These are phyloP conservation scores for Pulveroboletus frians DNA, from an alignment of 768 basidiomycete species.

Conservation along the genomic window DNA sequence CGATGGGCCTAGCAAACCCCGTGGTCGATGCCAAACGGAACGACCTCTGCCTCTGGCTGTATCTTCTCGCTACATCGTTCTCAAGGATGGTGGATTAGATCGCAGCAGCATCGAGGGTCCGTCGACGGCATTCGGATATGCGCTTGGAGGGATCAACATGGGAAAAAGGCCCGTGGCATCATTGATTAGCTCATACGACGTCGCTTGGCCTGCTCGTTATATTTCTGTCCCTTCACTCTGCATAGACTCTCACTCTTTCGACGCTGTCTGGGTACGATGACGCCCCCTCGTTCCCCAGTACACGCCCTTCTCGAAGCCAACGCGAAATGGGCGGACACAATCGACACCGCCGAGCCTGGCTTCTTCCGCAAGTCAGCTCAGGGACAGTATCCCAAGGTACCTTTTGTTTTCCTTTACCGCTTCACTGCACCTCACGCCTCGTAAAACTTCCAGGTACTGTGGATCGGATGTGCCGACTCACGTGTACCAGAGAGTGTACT, in stretches of 20 bases:
- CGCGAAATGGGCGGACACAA: constrained; percentile 62
- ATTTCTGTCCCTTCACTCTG: not conserved
- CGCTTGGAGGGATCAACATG: too few species aligned
- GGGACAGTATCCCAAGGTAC: constrained; percentile 64
- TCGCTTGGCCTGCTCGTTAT: too few species aligned
- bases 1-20: not conserved
- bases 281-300: not conserved
- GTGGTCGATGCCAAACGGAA: too few species aligned
- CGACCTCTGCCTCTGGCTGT: constrained; percentile 24
- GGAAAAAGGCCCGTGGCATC: not conserved
- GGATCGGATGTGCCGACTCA: constrained; percentile 85
- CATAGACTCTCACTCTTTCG: too few species aligned
- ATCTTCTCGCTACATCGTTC: constrained; percentile 35
- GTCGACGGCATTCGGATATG: too few species aligned
- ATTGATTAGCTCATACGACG: constrained; percentile 6
- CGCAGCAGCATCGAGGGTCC: too few species aligned
- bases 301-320: constrained; percentile 46
- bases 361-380: constrained; percentile 60
- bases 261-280: constrained; percentile 2
- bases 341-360: constrained; percentile 47
- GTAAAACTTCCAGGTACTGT: constrained; percentile 51
- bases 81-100: constrained; percentile 39
- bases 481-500: constrained; percentile 81
- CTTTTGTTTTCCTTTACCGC: too few species aligned
- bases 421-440: not conserved